phyloP scores from a whole-genome alignment of 2,329 filamentous ascomycete genomes.

The Coniochaeta prunicola region DNA sequence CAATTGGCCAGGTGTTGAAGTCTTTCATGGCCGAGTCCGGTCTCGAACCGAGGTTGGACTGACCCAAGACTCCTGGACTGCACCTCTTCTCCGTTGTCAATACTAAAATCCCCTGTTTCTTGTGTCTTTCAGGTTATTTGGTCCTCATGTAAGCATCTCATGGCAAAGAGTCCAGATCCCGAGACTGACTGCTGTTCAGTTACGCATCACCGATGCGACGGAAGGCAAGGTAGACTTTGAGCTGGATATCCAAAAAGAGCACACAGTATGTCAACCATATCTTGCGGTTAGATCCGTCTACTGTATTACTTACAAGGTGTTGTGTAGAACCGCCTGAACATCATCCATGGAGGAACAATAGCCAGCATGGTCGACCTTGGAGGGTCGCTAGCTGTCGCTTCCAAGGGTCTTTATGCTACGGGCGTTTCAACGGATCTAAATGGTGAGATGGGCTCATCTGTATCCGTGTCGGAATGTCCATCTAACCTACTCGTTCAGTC shows the following conservation, averaged over 20 bases:
- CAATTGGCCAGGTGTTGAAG: constrained; percentile 61
- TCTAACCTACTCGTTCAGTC: constrained; percentile 31
- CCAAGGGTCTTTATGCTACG: constrained; percentile 54
- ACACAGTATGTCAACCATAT: constrained; percentile 49
- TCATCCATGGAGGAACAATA: constrained; percentile 71
- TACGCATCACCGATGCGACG: constrained; percentile 57
- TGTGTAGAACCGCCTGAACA: constrained; percentile 64
- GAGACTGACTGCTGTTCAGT: constrained; percentile 31
- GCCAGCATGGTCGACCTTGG: constrained; percentile 67
- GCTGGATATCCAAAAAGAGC: constrained; percentile 64
- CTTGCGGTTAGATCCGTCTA: neutral
- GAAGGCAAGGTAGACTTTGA: constrained; percentile 69
- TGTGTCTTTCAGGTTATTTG: constrained; percentile 27
- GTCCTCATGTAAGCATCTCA: constrained; percentile 26
- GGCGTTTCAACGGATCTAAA: constrained; percentile 61
- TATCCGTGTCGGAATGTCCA: neutral
- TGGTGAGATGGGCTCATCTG: constrained; percentile 27
- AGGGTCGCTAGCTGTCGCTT: constrained; percentile 58
- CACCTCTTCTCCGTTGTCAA: neutral
- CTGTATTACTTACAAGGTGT: neutral
- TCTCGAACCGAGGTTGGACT: constrained; percentile 71
- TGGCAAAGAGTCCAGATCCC: neutral
- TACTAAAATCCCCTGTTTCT: neutral
- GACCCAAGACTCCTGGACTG: neutral
- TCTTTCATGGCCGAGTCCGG: constrained; percentile 83